These are phyloP conservation scores for Scenedesmus sp. DNA, from an alignment of 163 green algal genomes.

Conservation along the genomic window DNA sequence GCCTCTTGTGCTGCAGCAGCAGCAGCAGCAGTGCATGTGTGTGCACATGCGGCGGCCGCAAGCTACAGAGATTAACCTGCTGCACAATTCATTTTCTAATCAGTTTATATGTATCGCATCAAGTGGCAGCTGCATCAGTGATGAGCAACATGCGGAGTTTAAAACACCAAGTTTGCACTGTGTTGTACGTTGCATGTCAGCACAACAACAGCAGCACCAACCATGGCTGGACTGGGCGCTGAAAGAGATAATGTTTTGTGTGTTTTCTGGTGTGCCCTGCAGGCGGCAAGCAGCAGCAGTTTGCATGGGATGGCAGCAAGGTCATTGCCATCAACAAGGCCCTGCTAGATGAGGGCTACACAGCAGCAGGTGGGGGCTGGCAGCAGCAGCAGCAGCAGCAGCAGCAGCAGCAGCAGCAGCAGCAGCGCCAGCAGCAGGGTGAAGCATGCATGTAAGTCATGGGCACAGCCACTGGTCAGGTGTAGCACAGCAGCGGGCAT, in stretches of 20 bases:
- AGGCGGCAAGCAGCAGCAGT: slow-evolving; percentile 62
- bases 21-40: neutral
- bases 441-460: too few species aligned
- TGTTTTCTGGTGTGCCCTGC: neutral
- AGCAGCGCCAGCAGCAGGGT: neutral
- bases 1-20: neutral
- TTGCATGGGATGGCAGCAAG: slow-evolving; percentile 71
- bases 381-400: neutral
- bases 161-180: too few species aligned
- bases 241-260: too few species aligned
- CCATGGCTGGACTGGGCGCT: neutral
- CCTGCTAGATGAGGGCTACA: slow-evolving; percentile 55
- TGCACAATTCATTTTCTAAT: too few species aligned
- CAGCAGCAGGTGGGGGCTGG: slow-evolving; percentile 47
- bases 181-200: neutral
- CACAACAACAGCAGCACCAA: neutral
- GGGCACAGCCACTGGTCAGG: too few species aligned
- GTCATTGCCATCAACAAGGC: slow-evolving; percentile 65
- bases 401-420: neutral
- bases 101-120: too few species aligned
- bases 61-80: neutral
- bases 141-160: too few species aligned
- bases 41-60: neutral
- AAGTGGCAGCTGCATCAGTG: too few species aligned
- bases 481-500: too few species aligned